phyloP scores from a whole-genome alignment of 2,329 filamentous ascomycete genomes.

The Fusarium equiseti region DNA sequence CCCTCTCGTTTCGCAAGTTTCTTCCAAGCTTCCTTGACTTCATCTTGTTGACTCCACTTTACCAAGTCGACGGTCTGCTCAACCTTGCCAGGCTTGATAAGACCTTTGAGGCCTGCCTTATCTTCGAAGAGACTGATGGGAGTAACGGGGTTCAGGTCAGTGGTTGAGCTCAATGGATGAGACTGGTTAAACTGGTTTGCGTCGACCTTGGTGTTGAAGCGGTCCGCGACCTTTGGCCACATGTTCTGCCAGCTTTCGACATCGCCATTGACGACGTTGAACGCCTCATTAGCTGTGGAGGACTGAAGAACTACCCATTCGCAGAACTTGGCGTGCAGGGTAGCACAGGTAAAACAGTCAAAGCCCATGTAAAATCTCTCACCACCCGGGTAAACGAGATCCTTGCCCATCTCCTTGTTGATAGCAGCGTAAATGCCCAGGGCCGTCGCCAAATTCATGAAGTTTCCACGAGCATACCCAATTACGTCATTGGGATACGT shows the following conservation, averaged over 20 bases:
- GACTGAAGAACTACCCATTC: conserved; percentile 9
- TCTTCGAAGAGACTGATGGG: background rate
- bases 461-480: conserved; percentile 21
- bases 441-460: conserved; percentile 21
- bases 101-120: conserved; percentile 1
- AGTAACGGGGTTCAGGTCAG: background rate
- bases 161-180: background rate
- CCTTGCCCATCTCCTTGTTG: conserved; percentile 9
- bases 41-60: conserved; percentile 3
- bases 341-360: conserved; percentile 2
- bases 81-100: background rate
- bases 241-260: conserved; percentile 17
- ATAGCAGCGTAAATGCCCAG: conserved; percentile 8
- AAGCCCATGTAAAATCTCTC: conserved; percentile 4
- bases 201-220: background rate
- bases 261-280: conserved; percentile 17
- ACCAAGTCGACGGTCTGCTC: background rate
- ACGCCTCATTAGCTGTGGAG: background rate
- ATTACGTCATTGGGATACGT: conserved; percentile 26
- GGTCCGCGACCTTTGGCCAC: conserved; percentile 1
- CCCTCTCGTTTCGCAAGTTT: background rate
- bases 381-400: background rate
- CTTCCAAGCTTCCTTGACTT: conserved; percentile 10
- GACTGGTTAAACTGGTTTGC: background rate
- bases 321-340: conserved; percentile 7